Base-by-base conservation (phyloP, 2,329 filamentous ascomycete species). In the Claviceps sp. region DNA sequence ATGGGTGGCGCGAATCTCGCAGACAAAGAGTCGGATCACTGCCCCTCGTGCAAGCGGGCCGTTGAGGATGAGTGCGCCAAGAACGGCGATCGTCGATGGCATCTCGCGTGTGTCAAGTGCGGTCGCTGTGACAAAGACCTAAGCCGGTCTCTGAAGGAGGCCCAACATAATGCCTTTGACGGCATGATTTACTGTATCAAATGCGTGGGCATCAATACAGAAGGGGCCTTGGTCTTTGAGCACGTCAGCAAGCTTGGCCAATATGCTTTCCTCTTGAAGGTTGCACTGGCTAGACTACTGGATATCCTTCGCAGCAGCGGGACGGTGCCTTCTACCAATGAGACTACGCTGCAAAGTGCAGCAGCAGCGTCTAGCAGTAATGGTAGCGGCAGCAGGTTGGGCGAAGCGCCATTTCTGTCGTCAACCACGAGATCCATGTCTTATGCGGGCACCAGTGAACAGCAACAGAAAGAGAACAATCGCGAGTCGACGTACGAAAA, bases 1-100 rank as follows among this genome's bases (percentile, higher is more conserved):
- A 72, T 76, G 44, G 82, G 81, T 42, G 80, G 85, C 55, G 75
- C 80, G 46, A 75, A 76, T 40, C 76, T 91, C 22, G 84, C 85
- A 9, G 80, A 85, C 47, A 81, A 85, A 61, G 79, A 85, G 60
- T 90, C 86, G 3, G 93, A 98, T 66, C 86, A 93, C 56, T 98
- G 93, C 64, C 75, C 78, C 4, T 69, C 79, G 23, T 98, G 93
- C 68, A 79, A 82, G 55, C 85, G 89, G 58, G 87, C 93, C 9
- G 91, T 98, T 51, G 93, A 98, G 64, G 91, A 97, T 64, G 91
- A 94, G 65, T 98, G 93, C 65, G 80, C 87, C 55, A 82, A 83
- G 60, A 75, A 77, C 55, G 83, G 81, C 44, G 82, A 91, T 54
- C 78, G 79, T 63, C 81, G 90, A 58, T 95, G 91, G 82, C 93